Conservation (phyloP, 441 rosid species). For the Arabidopsis lyrata region DNA sequence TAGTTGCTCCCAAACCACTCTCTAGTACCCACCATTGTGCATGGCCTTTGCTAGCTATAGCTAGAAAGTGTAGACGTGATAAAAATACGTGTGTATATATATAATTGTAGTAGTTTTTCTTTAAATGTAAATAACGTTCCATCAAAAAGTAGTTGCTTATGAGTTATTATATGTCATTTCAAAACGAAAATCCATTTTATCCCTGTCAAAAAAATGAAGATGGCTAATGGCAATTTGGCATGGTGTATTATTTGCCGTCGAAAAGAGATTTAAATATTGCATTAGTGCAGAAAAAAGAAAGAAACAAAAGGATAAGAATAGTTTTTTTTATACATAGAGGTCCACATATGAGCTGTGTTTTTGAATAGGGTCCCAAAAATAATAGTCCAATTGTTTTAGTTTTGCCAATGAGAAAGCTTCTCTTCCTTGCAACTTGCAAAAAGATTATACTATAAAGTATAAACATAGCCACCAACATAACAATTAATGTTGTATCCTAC, state of each 20-base stretch:
- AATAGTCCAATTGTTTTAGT: conserved; percentile 17
- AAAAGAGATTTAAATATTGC: not conserved
- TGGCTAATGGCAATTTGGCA: not conserved
- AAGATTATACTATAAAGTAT: not conserved
- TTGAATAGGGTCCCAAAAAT: conserved; percentile 30
- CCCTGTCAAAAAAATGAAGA: not conserved
- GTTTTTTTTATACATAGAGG: conserved; percentile 10
- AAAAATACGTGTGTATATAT: not conserved
- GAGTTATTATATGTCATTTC: not conserved
- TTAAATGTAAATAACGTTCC: not conserved
- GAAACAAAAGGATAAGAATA: not conserved
- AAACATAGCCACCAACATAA: conserved; percentile 31
- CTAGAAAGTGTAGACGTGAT: not conserved
- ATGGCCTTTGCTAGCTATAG: conserved; percentile 32
- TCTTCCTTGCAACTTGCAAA: conserved; percentile 36
- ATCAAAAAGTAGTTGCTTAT: not conserved
- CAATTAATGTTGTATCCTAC: conserved; percentile 41
- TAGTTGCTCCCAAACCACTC: conserved; percentile 29
- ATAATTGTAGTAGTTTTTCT: not conserved
- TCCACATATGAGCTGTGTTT: conserved; percentile 45
- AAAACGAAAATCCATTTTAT: not conserved
- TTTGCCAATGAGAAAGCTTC: conserved; percentile 26
- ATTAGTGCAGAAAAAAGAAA: not conserved
- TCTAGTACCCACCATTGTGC: conserved; percentile 14
- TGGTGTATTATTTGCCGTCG: not conserved